These are phyloP conservation scores for Trypanosoma mega DNA, from an alignment of 208 protist species.

Conservation along the genomic window DNA sequence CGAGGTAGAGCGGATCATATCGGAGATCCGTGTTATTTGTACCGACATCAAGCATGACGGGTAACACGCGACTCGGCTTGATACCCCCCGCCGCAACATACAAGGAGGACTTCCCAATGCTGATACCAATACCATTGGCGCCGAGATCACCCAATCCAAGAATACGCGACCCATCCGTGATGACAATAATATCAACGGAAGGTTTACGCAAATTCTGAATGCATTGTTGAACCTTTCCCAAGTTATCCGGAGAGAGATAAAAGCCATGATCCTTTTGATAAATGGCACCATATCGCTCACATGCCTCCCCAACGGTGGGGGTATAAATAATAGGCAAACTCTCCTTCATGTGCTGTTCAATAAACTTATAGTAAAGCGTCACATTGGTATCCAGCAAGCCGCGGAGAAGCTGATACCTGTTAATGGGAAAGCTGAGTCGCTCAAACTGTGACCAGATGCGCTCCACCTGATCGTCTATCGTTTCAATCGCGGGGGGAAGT, in stretches of 20 bases:
- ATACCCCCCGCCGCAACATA: constrained; percentile 88
- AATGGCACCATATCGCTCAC: constrained; percentile 62
- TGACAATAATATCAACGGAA: constrained; percentile 86
- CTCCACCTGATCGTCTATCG: constrained; percentile 50
- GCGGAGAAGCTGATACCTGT: constrained; percentile 45
- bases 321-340: constrained; percentile 66
- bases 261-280: constrained; percentile 65
- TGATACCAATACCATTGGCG: constrained; percentile 92
- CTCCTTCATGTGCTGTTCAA: constrained; percentile 42
- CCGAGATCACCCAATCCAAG: constrained; percentile 89
- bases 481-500: constrained; percentile 46
- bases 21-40: constrained; percentile 78
- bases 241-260: constrained; percentile 64
- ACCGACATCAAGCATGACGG: constrained; percentile 87
- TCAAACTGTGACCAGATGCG: constrained; percentile 44
- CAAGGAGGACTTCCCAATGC: constrained; percentile 89
- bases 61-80: constrained; percentile 73
- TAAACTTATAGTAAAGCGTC: constrained; percentile 50
- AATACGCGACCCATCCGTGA: constrained; percentile 91
- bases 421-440: constrained; percentile 38
- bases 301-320: constrained; percentile 85
- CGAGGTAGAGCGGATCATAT: constrained; percentile 80
- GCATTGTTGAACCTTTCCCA: constrained; percentile 51
- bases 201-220: constrained; percentile 71
- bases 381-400: constrained; percentile 44